These are phyloP conservation scores for Termitomyces sp. DNA, from an alignment of 768 basidiomycete genomes.

Conservation along the genomic window DNA sequence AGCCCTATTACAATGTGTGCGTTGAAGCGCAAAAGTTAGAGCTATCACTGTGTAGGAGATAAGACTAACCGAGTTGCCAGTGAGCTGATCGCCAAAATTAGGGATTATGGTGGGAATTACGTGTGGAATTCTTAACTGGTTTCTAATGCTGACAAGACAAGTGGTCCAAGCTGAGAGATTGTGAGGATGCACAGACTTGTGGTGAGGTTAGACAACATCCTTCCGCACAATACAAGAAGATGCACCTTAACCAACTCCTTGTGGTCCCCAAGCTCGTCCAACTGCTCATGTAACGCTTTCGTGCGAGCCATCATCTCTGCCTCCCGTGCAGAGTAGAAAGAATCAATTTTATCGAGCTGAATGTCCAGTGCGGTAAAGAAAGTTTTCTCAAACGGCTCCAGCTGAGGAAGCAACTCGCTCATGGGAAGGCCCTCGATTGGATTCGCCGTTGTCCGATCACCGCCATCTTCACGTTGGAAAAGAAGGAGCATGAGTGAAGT, in stretches of 20 bases:
- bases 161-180: constrained; percentile 6
- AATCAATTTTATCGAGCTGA: constrained; percentile 81
- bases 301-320: constrained; percentile 49
- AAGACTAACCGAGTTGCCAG: neutral
- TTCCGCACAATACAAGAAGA: neutral
- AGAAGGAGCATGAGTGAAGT: neutral
- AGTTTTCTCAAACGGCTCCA: constrained; percentile 54
- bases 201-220: neutral
- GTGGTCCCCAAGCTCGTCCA: constrained; percentile 71
- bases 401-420: constrained; percentile 42
- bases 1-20: neutral
- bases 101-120: neutral
- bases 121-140: neutral
- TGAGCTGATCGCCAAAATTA: neutral
- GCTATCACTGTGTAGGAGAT: neutral
- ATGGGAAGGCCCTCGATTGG: constrained; percentile 32
- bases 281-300: constrained; percentile 54
- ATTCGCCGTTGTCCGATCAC: constrained; percentile 1
- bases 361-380: constrained; percentile 78
- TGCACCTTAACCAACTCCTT: constrained; percentile 51
- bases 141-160: constrained; percentile 1
- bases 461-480: neutral
- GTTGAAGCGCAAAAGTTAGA: neutral
- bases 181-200: constrained; percentile 12
- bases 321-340: constrained; percentile 74